Percentiles rank a stretch among this genome's conserved stretches.
These are phyloP conservation scores for Aspergillus incahuasiensis DNA, from an alignment of 495 filamentous ascomycete genomes.

Conservation along the genomic window DNA sequence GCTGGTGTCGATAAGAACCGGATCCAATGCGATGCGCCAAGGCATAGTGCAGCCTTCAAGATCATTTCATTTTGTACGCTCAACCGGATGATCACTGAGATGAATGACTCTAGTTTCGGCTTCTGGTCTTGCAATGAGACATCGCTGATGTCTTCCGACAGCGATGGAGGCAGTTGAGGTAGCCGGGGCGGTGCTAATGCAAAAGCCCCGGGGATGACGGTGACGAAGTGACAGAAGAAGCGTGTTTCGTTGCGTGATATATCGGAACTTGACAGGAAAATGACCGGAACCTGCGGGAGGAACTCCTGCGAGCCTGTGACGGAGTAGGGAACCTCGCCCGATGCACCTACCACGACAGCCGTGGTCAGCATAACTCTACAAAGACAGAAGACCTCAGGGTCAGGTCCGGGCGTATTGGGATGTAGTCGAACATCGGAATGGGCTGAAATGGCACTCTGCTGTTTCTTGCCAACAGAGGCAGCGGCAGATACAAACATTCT, in stretches of 20 bases:
- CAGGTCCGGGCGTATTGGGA: background rate
- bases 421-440: background rate
- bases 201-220: background rate
- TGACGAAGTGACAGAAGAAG: background rate
- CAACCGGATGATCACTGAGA: background rate
- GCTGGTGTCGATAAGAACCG: background rate
- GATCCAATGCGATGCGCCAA: background rate
- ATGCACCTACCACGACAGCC: background rate
- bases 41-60: background rate
- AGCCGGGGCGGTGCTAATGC: background rate
- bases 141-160: too few relatives aligned
- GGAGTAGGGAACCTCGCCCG: too few relatives aligned
- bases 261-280: too few relatives aligned
- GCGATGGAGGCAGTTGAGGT: background rate
- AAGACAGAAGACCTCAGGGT: background rate
- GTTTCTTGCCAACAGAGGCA: background rate
- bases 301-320: too few relatives aligned
- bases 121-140: background rate
- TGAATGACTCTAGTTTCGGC: background rate
- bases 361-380: background rate
- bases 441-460: background rate
- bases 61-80: background rate
- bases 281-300: too few relatives aligned
- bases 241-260: background rate
- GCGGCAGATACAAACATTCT: background rate